Evolutionary conservation across 495 filamentous ascomycete genomes (phyloP), one percentile per base, ranked within the genome.

Genomic region (Trichoderma virens): DNA sequence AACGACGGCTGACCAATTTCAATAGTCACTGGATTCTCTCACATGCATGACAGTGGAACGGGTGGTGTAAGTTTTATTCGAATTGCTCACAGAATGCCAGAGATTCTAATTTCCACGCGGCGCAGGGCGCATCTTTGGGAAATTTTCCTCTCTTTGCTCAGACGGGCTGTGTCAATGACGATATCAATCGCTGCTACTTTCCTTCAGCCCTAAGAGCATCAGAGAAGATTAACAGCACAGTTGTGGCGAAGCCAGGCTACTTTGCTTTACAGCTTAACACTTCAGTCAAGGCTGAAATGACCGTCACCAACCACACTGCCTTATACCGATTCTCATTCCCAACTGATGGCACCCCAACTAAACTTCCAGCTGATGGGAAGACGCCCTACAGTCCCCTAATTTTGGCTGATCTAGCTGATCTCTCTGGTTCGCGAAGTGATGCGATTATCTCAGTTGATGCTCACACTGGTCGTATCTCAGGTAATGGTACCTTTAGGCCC

Each of bases 111-210:
- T 3, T 13, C 9, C 6, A 8, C 18, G 9, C 23, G 4, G 13
- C 31, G 20, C 66, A 75, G 73, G 72, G 77, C 16, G 79, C 87
- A 9, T 90, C 86, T 0, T 69, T 93, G 67, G 90, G 90, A 30
- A 90, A 91, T 70, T 92, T 92, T 67, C 87, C 89, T 0, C 76
- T 92, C 0, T 92, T 92, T 66, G 79, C 85, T 2, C 85, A 89
- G 45, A 80, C 86, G 7, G 77, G 83, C 31, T 93, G 90, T 65
- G 81, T 84, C 0, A 79, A 82, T 20, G 85, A 90, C 66, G 80
- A 88, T 63, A 75, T 85, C 65, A 72, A 82, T 45, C 75, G 82
- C 32, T 92, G 89, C 71, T 73, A 78, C 38, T 92, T 81, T 74
- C 76, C 81, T 9, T 75, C 76, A 34, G 68, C 70, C 18, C 71